phyloP scores from a whole-genome alignment of 805 yeast genomes.

The Naumovozyma dairenensis region DNA sequence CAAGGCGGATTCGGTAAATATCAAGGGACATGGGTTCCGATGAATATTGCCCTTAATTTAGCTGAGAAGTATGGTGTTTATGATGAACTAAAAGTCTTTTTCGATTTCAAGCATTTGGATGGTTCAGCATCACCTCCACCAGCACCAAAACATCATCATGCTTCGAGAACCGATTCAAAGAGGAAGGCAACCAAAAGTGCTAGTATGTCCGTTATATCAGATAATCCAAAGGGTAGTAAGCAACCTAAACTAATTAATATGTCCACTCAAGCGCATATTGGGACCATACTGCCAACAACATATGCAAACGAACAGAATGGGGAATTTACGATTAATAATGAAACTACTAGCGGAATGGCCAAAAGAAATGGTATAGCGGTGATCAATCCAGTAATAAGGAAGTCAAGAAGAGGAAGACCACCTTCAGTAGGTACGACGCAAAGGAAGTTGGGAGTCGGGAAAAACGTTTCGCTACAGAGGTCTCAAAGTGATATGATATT shows the following conservation, averaged over 20 bases:
- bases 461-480: conserved; percentile 18
- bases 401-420: conserved; percentile 28
- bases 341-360: conserved; percentile 29
- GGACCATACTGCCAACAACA: not conserved
- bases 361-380: conserved; percentile 2
- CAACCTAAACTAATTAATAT: too few species aligned
- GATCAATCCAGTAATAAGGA: conserved; percentile 13
- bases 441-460: conserved; percentile 15
- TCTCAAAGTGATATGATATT: conserved; percentile 25
- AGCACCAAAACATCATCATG: conserved; percentile 59
- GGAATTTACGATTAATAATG: conserved; percentile 12
- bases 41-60: conserved; percentile 58
- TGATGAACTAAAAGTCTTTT: conserved; percentile 53
- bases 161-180: conserved; percentile 37
- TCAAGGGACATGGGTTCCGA: conserved; percentile 95
- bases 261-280: conserved; percentile 7
- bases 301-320: conserved; percentile 1
- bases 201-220: conserved; percentile 12
- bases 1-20: conserved; percentile 97
- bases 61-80: conserved; percentile 57
- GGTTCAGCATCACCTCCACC: conserved; percentile 47
- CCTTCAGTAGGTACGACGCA: conserved; percentile 13
- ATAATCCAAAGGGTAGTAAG: conserved; percentile 41
- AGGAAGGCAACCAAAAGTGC: conserved; percentile 23
- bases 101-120: conserved; percentile 46